These are phyloP conservation scores for Rauvolfia tetraphylla DNA, from an alignment of 257 asterid species.

Conservation along the genomic window DNA sequence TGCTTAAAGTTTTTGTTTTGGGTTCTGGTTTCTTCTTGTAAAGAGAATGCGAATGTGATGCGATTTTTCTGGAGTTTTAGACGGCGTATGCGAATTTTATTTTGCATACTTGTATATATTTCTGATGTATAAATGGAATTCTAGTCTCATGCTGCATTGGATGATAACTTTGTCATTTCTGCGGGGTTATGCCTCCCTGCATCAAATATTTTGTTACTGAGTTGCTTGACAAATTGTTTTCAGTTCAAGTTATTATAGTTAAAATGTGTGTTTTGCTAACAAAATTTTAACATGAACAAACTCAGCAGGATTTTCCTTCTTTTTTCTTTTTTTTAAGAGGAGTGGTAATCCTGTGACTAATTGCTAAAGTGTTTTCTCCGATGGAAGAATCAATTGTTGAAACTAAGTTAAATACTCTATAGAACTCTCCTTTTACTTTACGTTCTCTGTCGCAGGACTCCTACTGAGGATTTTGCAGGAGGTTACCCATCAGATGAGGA, in stretches of 20 bases:
- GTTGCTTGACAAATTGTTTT: background rate
- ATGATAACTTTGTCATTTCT: background rate
- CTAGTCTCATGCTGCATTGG: background rate
- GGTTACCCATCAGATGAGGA: conserved; percentile 76
- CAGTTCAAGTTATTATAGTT: background rate
- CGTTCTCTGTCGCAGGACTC: conserved; percentile 56
- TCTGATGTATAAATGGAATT: background rate
- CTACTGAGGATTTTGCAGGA: conserved; percentile 48
- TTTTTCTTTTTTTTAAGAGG: background rate
- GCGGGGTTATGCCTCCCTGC: background rate
- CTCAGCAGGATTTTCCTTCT: background rate
- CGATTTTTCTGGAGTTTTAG: background rate
- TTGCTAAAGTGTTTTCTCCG: background rate
- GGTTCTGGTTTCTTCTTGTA: background rate
- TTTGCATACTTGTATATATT: background rate
- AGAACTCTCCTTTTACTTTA: background rate
- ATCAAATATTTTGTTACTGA: background rate
- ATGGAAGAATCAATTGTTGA: background rate
- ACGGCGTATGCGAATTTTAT: background rate
- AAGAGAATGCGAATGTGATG: background rate
- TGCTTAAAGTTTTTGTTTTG: background rate
- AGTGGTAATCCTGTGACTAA: background rate
- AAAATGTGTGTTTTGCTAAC: background rate
- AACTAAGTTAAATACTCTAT: background rate
- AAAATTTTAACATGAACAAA: background rate